Percentiles rank a stretch among this genome's conserved stretches.
These are phyloP conservation scores for Lentinula aciculospora DNA, from an alignment of 768 basidiomycete genomes.

Conservation along the genomic window DNA sequence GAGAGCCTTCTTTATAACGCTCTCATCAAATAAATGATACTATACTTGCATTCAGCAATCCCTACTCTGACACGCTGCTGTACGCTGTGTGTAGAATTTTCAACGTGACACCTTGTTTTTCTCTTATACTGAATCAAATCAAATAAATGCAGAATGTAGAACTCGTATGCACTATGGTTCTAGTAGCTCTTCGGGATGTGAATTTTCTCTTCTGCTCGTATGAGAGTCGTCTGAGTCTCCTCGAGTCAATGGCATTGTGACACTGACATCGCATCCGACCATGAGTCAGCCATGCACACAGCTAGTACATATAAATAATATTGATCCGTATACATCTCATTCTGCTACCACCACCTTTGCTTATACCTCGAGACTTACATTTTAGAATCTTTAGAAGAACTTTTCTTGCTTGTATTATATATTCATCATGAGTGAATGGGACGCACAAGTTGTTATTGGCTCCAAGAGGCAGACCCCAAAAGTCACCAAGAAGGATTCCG, in stretches of 20 bases:
- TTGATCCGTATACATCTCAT: background rate
- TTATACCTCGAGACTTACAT: background rate
- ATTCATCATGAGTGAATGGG: conserved; percentile 54
- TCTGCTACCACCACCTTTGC: background rate
- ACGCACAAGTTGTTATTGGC: conserved; percentile 69
- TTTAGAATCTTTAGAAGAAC: background rate
- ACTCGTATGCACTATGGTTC: no score
- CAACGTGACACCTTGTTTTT: no score
- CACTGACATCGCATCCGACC: background rate
- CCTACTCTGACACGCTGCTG: no score
- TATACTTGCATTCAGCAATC: no score
- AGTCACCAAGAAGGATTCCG: conserved; percentile 54
- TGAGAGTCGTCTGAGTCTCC: background rate
- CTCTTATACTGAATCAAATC: no score
- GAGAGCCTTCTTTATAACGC: no score
- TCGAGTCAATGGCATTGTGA: background rate
- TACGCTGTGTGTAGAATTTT: no score
- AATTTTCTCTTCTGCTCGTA: background rate
- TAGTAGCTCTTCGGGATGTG: no score
- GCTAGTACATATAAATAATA: background rate
- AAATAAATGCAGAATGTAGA: no score
- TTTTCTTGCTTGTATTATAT: background rate
- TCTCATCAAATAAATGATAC: no score
- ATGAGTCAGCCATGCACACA: conserved; percentile 5
- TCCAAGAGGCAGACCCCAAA: conserved; percentile 54